Base-by-base conservation (phyloP, 2,329 filamentous ascomycete species). In the Gaeumannomyces sp. region DNA sequence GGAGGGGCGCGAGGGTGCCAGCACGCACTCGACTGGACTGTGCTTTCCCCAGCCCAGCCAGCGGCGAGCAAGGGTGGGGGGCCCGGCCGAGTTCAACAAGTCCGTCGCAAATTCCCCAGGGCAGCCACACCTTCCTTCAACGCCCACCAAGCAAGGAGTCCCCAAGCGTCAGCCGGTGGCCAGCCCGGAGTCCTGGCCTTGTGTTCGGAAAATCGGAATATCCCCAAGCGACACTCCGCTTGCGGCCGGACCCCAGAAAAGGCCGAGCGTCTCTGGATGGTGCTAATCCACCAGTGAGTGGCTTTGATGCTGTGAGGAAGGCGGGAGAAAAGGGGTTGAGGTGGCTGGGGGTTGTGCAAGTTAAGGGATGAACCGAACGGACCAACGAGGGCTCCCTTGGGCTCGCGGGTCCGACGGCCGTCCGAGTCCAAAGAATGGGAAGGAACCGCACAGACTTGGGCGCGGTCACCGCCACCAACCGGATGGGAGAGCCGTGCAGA, bases 221-320 rank as follows among this genome's bases (percentile, higher is more conserved):
- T 56, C 61, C 61, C 61, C 61, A 62, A 31, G 10, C 14, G 25
- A n/a, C 61, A 62, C 35, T 62, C 61, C 61, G 61, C 27, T 25
- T 53, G 45, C n/a, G 45, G 22, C 10, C 45, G n/a, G 45, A 53
- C 45, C 45, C 45, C 22, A 53, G n/a, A 25, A 50, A 25, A 8
- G 45, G 45, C 45, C 22, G 45, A 53, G 45, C 22, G 3, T 53
- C 22, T 4, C 22, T n/a, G 45, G 19, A 3, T 45, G 11, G 35
- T 45, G 35, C 6, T 8, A 45, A 45, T 13, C 35, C 7, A 45
- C n/a, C n/a, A n/a, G n/a, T n/a, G n/a, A n/a, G 33, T 64, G 28
- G 50, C 45, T 50, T 38, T 16, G 60, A 62, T 35, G 13, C 11
- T 10, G 38, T 5, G 58, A 60, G 59, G 19, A n/a, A n/a, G 45